phyloP scores from a whole-genome alignment of 2,329 filamentous ascomycete genomes.

The Colletotrichum echinochloae region DNA sequence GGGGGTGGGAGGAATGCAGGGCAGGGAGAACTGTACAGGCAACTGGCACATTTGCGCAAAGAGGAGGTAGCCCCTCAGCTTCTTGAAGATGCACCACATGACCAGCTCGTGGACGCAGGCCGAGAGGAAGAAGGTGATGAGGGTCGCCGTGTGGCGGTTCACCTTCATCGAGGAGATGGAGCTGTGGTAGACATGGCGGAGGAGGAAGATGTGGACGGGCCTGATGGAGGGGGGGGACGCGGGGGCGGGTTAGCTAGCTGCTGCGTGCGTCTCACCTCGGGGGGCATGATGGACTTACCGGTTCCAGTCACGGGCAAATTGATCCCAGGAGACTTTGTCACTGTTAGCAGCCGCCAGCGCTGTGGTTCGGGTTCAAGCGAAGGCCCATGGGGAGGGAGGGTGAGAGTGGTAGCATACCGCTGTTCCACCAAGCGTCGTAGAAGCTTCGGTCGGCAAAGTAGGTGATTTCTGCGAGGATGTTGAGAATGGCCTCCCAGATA shows the following conservation, averaged over 20 bases:
- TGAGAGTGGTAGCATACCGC: constrained; percentile 50
- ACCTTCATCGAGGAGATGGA: constrained; percentile 80
- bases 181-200: constrained; percentile 83
- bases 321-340: constrained; percentile 72
- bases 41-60: constrained; percentile 81
- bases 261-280: background rate
- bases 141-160: constrained; percentile 76
- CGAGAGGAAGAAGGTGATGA: constrained; percentile 80
- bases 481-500: constrained; percentile 82
- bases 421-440: constrained; percentile 75
- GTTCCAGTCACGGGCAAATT: constrained; percentile 86
- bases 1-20: background rate
- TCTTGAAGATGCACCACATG: constrained; percentile 86
- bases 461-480: constrained; percentile 81
- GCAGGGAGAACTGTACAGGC: constrained; percentile 58
- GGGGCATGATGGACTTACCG: constrained; percentile 47
- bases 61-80: constrained; percentile 79
- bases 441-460: constrained; percentile 83
- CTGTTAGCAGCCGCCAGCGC: background rate
- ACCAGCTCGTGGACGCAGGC: constrained; percentile 80
- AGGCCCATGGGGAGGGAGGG: background rate
- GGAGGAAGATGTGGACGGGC: constrained; percentile 81
- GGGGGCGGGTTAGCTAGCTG: background rate
- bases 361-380: background rate
- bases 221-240: constrained; percentile 41